Evolutionary conservation across 306 rosid genomes (phyloP), one percentile per base, ranked within the genome.

Genomic region (Castanospermum australe): DNA sequence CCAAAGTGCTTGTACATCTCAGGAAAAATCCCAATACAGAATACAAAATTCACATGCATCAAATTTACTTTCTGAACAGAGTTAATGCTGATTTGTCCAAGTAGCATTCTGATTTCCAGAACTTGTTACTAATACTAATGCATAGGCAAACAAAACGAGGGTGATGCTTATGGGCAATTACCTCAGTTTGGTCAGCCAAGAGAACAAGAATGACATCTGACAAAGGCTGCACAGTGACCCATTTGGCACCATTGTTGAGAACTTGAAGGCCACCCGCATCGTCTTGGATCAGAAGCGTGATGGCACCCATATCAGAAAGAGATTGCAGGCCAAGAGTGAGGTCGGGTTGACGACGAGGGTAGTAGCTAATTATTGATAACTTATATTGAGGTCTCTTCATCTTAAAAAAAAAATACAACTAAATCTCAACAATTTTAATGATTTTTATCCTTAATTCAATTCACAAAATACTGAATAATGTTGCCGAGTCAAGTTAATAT

Each of bases 131-230:
- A 2, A 24, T 44, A 67, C 24, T 12, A 52, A 33, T 32, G 67
- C 51, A 39, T 39, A 60, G 60, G 39, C 3, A 15, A 54, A 54
- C 41, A 62, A 1, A 47, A 6, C 0, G 10, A 33, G 45, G 8
- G n/a, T n/a, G n/a, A 38, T 33, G 48, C 48, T 39, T 38, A n/a
- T n/a, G n/a, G 51, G 17, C 13, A 22, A 44, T 61, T 75, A 90
- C 94, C 94, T 90, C 92, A 22, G 88, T 86, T 73, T 90, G 94
- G 75, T 90, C 94, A 21, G 86, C 89, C 57, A 90, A 65, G n/a
- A 90, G 81, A 77, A 88, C 90, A 55, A 90, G 85, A 82, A 90
- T 79, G 85, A 90, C 88, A 24, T 84, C 81, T 5, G 82, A 84
- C 66, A 77, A 41, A 71, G 94, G 85, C 74, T 66, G 52, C 32